Base-by-base conservation (phyloP, 345 rosid species). In the Euphorbia pulcherrima region DNA sequence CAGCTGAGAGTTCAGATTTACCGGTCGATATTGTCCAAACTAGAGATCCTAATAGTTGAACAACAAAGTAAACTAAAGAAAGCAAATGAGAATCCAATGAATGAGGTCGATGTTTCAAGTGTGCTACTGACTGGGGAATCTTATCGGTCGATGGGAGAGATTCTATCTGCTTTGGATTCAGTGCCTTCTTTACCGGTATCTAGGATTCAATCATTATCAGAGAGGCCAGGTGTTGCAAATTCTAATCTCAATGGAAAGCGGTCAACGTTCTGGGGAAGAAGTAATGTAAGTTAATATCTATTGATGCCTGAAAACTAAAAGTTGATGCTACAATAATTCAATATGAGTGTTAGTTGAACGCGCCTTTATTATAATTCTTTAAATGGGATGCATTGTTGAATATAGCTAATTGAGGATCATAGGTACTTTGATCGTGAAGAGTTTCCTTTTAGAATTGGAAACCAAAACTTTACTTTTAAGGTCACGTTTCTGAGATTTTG, bases 211-310 rank as follows among this genome's bases (percentile, higher is more conserved):
- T 83, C 84, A 27, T 80, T 88, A 65, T 72, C 75, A 64, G 94
- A 83, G 73, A 91, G 85, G 85, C 39, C 89, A 4, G 68, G 68
- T 53, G 79, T 75, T 72, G 74, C 88, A 16, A 82, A 86, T 65
- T 85, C 98, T 67, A 86, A 83, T 72, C 68, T 55, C 74, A 83
- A 76, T 59, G 54, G 86, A 27, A 91, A 87, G 83, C 82, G 90
- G 33, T 70, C 95, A 74, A 73, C 91, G 53, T 88, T 94, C 74
- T 91, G 99, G 99, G 90, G 96, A 76, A 89, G 97, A 83, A 90
- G 86, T 77, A 78, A 74, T 78, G 99, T 94, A 78, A 81, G 97
- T 83, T 52, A 53, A 68, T 54, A 50, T 54, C 72, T 64, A 16
- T 73, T 71, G 35, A 68, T 72, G 39, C 17, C 30, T 68, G 58